Percentiles rank a stretch among this genome's conserved stretches.
These are phyloP conservation scores for Cadophora malorum DNA, from an alignment of 2,329 filamentous ascomycete species.

Conservation along the genomic window DNA sequence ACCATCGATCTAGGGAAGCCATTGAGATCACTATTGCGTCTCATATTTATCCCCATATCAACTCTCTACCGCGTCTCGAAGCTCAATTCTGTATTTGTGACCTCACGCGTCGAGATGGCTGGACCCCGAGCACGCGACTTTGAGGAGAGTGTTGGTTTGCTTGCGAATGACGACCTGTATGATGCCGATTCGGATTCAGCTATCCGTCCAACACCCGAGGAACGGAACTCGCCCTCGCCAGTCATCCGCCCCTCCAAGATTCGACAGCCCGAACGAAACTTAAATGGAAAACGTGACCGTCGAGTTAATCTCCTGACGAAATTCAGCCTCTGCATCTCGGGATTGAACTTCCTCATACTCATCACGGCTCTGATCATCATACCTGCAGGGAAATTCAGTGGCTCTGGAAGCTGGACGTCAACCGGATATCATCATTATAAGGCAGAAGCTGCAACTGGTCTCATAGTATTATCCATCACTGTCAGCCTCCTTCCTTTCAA, in stretches of 20 bases:
- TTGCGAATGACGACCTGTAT: conserved; percentile 4
- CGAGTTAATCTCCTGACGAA: not conserved
- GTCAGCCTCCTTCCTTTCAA: not conserved
- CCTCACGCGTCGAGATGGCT: not conserved
- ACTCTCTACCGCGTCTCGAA: not conserved
- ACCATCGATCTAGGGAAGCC: conserved; percentile 1
- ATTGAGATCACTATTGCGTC: not conserved
- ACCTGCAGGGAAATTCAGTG: not conserved
- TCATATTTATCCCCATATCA: not conserved
- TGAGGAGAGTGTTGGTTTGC: not conserved
- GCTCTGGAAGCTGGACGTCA: not conserved
- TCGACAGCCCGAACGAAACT: not conserved
- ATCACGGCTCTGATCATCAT: conserved; percentile 8
- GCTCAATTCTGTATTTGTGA: not conserved
- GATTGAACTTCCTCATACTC: not conserved
- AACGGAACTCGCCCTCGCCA: not conserved
- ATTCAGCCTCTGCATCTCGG: not conserved
- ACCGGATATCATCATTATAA: not conserved
- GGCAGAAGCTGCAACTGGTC: not conserved
- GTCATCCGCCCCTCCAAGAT: not conserved
- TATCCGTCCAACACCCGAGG: not conserved
- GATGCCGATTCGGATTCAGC: not conserved
- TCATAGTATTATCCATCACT: not conserved
- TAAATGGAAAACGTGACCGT: not conserved
- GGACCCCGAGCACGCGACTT: not conserved